These are phyloP conservation scores for Maudiozyma serrabonitensis DNA, from an alignment of 805 yeast species.

Conservation along the genomic window DNA sequence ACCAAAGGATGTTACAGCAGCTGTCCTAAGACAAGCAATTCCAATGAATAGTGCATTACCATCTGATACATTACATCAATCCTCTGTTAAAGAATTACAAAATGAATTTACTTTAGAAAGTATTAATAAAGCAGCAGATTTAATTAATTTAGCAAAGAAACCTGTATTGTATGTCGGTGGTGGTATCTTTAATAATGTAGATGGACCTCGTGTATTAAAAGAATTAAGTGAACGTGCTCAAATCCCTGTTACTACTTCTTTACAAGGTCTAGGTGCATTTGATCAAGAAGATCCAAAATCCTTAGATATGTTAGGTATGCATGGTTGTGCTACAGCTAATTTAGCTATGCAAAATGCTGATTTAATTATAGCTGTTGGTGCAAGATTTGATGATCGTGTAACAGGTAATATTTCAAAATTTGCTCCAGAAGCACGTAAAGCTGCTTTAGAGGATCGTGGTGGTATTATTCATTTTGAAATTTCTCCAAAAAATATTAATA, in stretches of 20 bases:
- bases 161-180: slow-evolving; percentile 90
- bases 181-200: slow-evolving; percentile 71
- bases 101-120: slow-evolving; percentile 68
- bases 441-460: slow-evolving; percentile 82
- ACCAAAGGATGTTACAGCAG: slow-evolving; percentile 96
- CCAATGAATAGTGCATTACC: slow-evolving; percentile 76
- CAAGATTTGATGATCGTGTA: slow-evolving; percentile 97
- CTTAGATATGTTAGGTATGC: slow-evolving; percentile 97
- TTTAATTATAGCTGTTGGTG: slow-evolving; percentile 87
- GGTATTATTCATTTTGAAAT: slow-evolving; percentile 97
- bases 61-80: slow-evolving; percentile 51
- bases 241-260: slow-evolving; percentile 93
- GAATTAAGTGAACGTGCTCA: slow-evolving; percentile 83
- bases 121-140: slow-evolving; percentile 63
- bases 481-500: slow-evolving; percentile 92
- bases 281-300: slow-evolving; percentile 89
- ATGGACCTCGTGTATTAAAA: slow-evolving; percentile 69
- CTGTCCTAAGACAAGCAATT: slow-evolving; percentile 75
- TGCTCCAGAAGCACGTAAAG: slow-evolving; percentile 88
- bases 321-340: slow-evolving; percentile 93
- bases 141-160: slow-evolving; percentile 73
- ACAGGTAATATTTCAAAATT: slow-evolving; percentile 77
- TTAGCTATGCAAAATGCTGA: slow-evolving; percentile 90
- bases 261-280: slow-evolving; percentile 89
- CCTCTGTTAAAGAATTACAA: slow-evolving; percentile 54